Conservation (phyloP, 176 grass and related monocot species). For the barley (Hordeum vulgare) region MorexV3_pseudomolecules_assembly NC_058523.1:522584123-522584622, state of each 20-base stretch:
- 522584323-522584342: background rate
- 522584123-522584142: too few species aligned
- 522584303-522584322: too few species aligned
- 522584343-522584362: background rate
- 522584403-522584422: constrained; percentile 46
- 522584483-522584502: background rate
- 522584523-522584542: background rate
- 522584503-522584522: background rate
- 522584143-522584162: background rate
- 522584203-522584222: background rate
- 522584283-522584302: background rate
- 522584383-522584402: background rate
- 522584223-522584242: background rate
- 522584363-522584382: background rate
- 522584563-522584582: constrained; percentile 1
- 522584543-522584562: background rate
- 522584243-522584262: background rate
- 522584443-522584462: constrained; percentile 7
- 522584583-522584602: background rate
- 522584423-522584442: constrained; percentile 33
- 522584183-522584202: background rate
- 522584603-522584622: background rate
- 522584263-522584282: background rate
- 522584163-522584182: background rate
- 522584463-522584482: background rate